These are phyloP conservation scores for Amylostereum chailletii DNA, from an alignment of 1,284 basidiomycete species.

Conservation along the genomic window DNA sequence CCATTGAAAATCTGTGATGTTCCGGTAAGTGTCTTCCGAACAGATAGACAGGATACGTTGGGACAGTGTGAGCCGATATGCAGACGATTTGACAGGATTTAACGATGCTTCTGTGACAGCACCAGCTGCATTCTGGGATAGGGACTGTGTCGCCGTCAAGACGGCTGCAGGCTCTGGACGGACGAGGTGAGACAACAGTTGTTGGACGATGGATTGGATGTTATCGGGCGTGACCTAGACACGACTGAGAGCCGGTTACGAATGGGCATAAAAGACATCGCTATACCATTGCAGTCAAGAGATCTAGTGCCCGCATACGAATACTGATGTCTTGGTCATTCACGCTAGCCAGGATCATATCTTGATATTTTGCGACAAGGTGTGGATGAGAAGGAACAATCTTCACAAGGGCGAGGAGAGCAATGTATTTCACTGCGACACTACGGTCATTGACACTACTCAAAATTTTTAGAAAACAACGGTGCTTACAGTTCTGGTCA, in stretches of 20 bases:
- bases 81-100: conserved; percentile 57
- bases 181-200: conserved; percentile 80
- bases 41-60: conserved; percentile 80
- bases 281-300: conserved; percentile 86
- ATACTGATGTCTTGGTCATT: conserved; percentile 95
- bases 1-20: conserved; percentile 94
- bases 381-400: conserved; percentile 91
- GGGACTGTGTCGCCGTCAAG: conserved; percentile 54
- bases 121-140: conserved; percentile 41
- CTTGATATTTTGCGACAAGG: conserved; percentile 87
- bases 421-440: conserved; percentile 86
- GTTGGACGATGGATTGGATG: conserved; percentile 82
- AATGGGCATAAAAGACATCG: conserved; percentile 5
- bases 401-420: conserved; percentile 90
- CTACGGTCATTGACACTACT: conserved; percentile 2
- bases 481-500: conserved; percentile 80
- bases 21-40: conserved; percentile 75
- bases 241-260: background rate
- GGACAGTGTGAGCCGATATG: conserved; percentile 78
- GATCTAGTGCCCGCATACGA: conserved; percentile 88
- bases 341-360: conserved; percentile 84
- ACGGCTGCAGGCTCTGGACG: conserved; percentile 43
- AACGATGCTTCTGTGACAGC: conserved; percentile 27
- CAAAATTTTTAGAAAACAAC: conserved; percentile 15
- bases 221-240: conserved; percentile 72